Evolutionary conservation across 768 basidiomycete species (phyloP).

Genomic region (Tricholoma sp.): DNA sequence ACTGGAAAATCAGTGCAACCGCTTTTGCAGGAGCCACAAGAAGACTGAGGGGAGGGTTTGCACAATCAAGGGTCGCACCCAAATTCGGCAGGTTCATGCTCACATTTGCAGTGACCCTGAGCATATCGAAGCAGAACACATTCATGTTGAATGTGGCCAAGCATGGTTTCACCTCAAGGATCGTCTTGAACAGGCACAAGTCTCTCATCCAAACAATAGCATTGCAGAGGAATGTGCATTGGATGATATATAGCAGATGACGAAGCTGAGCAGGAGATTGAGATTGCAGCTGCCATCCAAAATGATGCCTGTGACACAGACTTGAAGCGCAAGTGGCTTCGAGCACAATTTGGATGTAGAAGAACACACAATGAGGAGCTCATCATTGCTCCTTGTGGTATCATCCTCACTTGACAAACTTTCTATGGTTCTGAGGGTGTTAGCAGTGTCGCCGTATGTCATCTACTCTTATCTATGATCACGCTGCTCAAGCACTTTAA

Average conservation of each 20-base stretch:
- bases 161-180: constrained; percentile 22
- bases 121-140: constrained; percentile 19
- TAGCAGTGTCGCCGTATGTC: background rate
- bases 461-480: constrained; percentile 18
- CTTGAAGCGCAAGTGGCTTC: constrained; percentile 9
- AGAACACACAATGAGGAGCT: constrained; percentile 31
- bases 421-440: constrained; percentile 27
- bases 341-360: constrained; percentile 23
- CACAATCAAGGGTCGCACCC: constrained; percentile 15
- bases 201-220: background rate
- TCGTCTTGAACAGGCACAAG: background rate
- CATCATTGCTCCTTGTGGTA: constrained; percentile 26
- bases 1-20: constrained; percentile 11
- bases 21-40: constrained; percentile 21
- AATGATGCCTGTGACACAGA: background rate
- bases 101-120: constrained; percentile 17
- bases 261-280: background rate
- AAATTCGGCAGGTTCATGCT: constrained; percentile 1
- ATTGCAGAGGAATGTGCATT: background rate
- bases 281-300: background rate
- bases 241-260: background rate
- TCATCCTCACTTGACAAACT: constrained; percentile 24
- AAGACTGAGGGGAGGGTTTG: constrained; percentile 8
- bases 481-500: background rate
- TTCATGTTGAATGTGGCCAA: constrained; percentile 15